Conservation (phyloP, 441 rosid species). For the Hypseocharis bilobata region DNA sequence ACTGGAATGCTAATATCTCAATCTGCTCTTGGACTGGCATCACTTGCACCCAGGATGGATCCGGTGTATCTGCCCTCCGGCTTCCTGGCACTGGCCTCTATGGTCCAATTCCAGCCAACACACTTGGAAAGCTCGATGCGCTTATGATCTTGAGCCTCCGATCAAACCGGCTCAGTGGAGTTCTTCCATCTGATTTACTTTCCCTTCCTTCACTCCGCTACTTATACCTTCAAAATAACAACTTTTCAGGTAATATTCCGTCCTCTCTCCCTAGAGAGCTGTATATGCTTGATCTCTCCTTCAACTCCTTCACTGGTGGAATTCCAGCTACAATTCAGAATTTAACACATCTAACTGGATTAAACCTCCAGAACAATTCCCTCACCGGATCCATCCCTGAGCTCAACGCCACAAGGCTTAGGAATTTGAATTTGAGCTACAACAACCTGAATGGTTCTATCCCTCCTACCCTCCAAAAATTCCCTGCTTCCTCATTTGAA, state of each 20-base stretch:
- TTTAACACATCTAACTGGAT: constrained; percentile 39
- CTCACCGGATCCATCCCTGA: constrained; percentile 51
- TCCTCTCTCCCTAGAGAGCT: constrained; percentile 37
- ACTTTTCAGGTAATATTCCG: constrained; percentile 54
- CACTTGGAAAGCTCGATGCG: constrained; percentile 57
- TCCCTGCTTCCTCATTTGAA: constrained; percentile 45
- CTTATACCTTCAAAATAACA: constrained; percentile 49
- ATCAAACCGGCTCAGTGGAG: constrained; percentile 46
- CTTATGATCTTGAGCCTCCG: constrained; percentile 57
- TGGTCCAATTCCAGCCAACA: constrained; percentile 53
- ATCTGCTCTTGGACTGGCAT: constrained; percentile 58
- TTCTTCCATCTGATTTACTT: constrained; percentile 47
- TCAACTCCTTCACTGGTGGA: constrained; percentile 43
- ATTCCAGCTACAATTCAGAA: constrained; percentile 42
- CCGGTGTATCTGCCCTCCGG: constrained; percentile 42
- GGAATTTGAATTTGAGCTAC: constrained; percentile 46
- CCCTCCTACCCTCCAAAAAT: constrained; percentile 44
- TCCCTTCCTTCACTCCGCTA: constrained; percentile 50
- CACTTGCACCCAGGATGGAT: constrained; percentile 39
- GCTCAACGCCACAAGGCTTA: constrained; percentile 38
- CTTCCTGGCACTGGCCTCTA: constrained; percentile 53
- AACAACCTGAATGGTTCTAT: constrained; percentile 55
- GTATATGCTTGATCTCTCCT: constrained; percentile 50
- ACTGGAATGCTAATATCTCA: constrained; percentile 41
- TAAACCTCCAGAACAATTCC: constrained; percentile 49